Evolutionary conservation across 306 rosid species (phyloP).

Genomic region (Spatholobus suberectus): DNA sequence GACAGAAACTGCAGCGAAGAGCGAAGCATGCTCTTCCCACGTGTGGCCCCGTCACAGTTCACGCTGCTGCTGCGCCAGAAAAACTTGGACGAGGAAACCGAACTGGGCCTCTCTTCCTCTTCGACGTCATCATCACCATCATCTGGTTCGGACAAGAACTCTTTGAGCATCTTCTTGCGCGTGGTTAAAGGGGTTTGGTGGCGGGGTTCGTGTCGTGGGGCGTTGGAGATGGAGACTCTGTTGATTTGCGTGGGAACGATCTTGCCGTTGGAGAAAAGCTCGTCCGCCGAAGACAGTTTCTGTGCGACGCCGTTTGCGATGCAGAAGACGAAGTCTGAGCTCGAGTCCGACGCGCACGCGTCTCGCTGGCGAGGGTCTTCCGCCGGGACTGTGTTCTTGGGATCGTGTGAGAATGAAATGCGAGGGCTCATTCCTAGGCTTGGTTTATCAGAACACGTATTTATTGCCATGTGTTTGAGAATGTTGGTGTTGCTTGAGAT

Average conservation of each 20-base stretch:
- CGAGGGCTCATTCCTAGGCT: background rate
- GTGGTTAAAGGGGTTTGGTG: no score
- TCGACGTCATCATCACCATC: background rate
- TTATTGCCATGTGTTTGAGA: background rate
- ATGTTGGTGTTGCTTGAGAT: no score
- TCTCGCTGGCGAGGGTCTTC: background rate
- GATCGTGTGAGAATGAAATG: background rate
- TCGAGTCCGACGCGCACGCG: background rate
- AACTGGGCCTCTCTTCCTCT: background rate
- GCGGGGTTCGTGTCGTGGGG: no score
- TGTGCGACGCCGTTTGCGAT: background rate
- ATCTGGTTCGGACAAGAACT: background rate
- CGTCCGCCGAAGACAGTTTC: background rate
- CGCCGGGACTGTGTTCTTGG: background rate
- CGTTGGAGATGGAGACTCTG: background rate
- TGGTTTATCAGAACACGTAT: background rate
- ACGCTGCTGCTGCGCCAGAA: conserved; percentile 8
- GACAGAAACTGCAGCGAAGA: background rate
- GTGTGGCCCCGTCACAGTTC: background rate
- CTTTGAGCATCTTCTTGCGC: background rate
- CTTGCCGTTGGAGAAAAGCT: conserved; percentile 1
- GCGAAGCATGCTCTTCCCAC: background rate
- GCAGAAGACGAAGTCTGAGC: background rate
- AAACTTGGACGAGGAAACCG: background rate
- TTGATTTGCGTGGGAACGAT: background rate